Base-by-base conservation (phyloP, 2,329 filamentous ascomycete genomes). In the Zymoseptoria crescenta region DNA sequence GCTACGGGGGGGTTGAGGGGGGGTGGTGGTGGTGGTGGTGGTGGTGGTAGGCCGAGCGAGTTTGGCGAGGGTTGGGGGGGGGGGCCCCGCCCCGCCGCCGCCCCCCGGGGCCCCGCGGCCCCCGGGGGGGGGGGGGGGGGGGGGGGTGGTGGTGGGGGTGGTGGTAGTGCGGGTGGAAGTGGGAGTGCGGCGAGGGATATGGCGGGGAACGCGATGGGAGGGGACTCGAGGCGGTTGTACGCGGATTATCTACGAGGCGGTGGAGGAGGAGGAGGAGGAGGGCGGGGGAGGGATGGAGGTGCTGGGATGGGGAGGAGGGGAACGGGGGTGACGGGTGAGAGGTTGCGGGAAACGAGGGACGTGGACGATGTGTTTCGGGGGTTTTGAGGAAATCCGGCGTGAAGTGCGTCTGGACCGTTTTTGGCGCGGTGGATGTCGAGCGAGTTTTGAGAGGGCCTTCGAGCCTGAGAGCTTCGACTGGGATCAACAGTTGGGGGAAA, bases 161-260 rank as follows among this genome's bases (percentile, higher is more conserved):
- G 55, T 13, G 52, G 35, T 54, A 52, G 62, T 57, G 19, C 61
- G 53, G 29, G 30, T 1, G 30, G 30, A 35, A 13, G 30, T n/a
- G 30, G 30, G 4, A 13, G 35, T 41, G 35, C 10, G 35, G 35
- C 16, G 35, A 41, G 35, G 3, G 35, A 41, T 41, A 41, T 41
- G 35, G 35, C 35, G 35, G 21, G 64, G 57, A n/a, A 62, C 56
- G 48, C 59, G 60, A 49, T 30, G 59, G 19, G 70, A 66, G 48
- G n/a, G n/a, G n/a, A 69, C 66, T 35, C 64, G 67, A 5, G 68
- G 35, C 72, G 70, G 51, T 56, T 74, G 35, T 74, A 74, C 59
- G 69, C 70, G n/a, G 70, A 74, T 53, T 74, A 74, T 55, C 56
- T 74, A 56, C 35, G 35, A 41, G 35, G 10, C 3, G 10, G 35